Evolutionary conservation across 163 green algal species (phyloP).

Genomic region (Botryococcus braunii): DNA sequence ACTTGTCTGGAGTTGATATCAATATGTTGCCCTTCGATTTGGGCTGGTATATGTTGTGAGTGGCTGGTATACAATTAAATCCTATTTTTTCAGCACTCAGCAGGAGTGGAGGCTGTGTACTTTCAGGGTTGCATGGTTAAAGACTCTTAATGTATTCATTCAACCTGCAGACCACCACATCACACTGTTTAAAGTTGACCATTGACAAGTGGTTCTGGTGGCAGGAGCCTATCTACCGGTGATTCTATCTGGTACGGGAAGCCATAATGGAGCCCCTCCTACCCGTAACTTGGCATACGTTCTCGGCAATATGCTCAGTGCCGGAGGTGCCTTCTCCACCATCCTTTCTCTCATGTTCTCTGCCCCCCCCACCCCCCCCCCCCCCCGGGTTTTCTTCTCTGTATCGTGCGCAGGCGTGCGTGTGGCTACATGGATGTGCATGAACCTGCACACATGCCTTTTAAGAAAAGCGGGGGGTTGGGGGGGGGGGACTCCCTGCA

Average conservation of each 20-base stretch:
- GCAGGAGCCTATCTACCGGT: slow-evolving; percentile 38
- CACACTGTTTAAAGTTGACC: neutral
- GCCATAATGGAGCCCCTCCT: slow-evolving; percentile 5
- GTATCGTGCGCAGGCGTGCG: too few relatives aligned
- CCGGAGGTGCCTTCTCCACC: slow-evolving; percentile 41
- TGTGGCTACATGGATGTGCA: too few relatives aligned
- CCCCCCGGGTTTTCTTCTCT: neutral
- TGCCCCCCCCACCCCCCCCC: too few relatives aligned
- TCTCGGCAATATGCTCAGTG: slow-evolving; percentile 50
- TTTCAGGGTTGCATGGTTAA: neutral
- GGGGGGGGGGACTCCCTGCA: too few relatives aligned
- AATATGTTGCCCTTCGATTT: too few relatives aligned
- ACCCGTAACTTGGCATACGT: slow-evolving; percentile 40
- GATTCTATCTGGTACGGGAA: slow-evolving; percentile 15
- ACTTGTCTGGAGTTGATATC: too few relatives aligned
- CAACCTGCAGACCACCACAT: neutral
- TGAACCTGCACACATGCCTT: too few relatives aligned
- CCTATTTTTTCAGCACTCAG: neutral
- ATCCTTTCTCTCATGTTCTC: too few relatives aligned
- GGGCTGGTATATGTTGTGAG: too few relatives aligned
- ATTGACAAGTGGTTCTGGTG: neutral
- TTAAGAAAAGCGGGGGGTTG: too few relatives aligned
- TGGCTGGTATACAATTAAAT: neutral
- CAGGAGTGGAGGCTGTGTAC: neutral
- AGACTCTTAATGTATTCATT: neutral